These are phyloP conservation scores for Elsinoe arachidis DNA, from an alignment of 2,329 filamentous ascomycete species.

Conservation along the genomic window DNA sequence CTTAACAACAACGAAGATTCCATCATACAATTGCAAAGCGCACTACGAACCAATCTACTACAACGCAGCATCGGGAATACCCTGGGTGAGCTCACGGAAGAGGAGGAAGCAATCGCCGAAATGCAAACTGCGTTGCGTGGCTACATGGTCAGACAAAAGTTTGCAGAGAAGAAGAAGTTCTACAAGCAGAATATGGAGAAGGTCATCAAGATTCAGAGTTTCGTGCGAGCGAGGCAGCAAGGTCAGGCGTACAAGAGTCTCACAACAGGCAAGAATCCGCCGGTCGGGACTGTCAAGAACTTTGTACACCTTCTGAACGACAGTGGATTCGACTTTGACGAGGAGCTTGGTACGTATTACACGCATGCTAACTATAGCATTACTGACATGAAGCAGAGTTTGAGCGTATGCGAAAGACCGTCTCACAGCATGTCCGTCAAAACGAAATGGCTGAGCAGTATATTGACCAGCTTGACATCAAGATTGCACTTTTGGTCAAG, in stretches of 20 bases:
- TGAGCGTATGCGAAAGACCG: constrained; percentile 85
- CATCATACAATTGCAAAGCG: constrained; percentile 62
- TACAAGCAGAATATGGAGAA: constrained; percentile 98
- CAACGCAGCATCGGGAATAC: constrained; percentile 65
- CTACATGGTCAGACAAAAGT: constrained; percentile 62
- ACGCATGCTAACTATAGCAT: not conserved
- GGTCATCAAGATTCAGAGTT: constrained; percentile 97
- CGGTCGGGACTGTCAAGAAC: constrained; percentile 92
- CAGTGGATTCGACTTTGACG: constrained; percentile 97
- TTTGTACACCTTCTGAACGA: constrained; percentile 97
- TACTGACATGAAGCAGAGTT: constrained; percentile 53
- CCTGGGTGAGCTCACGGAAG: constrained; percentile 68
- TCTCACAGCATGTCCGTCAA: constrained; percentile 92
- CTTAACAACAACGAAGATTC: constrained; percentile 60
- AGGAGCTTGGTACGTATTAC: constrained; percentile 58
- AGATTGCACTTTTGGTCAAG: constrained; percentile 95
- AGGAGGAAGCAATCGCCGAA: constrained; percentile 67
- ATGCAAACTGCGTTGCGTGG: constrained; percentile 69
- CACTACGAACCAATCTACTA: constrained; percentile 69
- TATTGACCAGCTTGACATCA: constrained; percentile 96
- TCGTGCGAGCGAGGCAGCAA: constrained; percentile 87
- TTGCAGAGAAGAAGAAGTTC: constrained; percentile 76
- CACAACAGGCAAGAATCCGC: constrained; percentile 91
- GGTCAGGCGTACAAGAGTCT: constrained; percentile 97
- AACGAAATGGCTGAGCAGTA: constrained; percentile 98